These are phyloP conservation scores for Coemansia furcata DNA, from an alignment of 192 early-diverging fungal genomes.

Conservation along the genomic window DNA sequence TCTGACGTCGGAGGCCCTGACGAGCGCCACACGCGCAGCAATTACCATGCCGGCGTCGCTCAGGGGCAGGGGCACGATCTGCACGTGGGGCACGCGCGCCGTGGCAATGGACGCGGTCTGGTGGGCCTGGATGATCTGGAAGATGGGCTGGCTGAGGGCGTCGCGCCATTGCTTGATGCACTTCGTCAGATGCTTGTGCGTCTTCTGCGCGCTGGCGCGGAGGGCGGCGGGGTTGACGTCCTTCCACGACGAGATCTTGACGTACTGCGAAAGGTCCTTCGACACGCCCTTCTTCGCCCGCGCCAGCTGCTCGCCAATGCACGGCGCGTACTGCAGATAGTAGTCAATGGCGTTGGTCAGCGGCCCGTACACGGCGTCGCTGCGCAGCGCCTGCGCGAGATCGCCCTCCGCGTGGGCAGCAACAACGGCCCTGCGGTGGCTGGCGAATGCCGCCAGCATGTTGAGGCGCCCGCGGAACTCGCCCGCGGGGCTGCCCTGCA, in stretches of 20 bases:
- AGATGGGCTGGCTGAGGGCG: slow-evolving; percentile 71
- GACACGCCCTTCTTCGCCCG: slow-evolving; percentile 68
- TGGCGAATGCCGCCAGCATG: slow-evolving; percentile 61
- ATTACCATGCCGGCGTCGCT: slow-evolving; percentile 22
- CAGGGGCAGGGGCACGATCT: slow-evolving; percentile 25
- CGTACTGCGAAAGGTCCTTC: slow-evolving; percentile 89
- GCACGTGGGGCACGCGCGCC: slow-evolving; percentile 19
- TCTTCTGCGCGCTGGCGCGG: slow-evolving; percentile 83
- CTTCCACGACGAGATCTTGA: slow-evolving; percentile 96
- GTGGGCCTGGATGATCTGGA: slow-evolving; percentile 44
- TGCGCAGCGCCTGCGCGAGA: background rate
- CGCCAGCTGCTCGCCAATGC: slow-evolving; percentile 58
- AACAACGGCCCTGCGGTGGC: slow-evolving; percentile 24
- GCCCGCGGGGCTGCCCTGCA: slow-evolving; percentile 71
- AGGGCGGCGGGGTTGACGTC: slow-evolving; percentile 94
- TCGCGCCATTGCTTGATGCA: slow-evolving; percentile 84
- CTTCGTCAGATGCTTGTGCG: slow-evolving; percentile 89
- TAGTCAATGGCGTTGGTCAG: slow-evolving; percentile 71
- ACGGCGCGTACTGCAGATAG: slow-evolving; percentile 72
- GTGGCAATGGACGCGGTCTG: slow-evolving; percentile 23
- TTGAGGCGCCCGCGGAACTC: slow-evolving; percentile 77
- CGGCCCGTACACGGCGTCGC: slow-evolving; percentile 33
- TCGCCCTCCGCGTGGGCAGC: background rate
- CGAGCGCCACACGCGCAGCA: background rate
- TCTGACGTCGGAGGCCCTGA: background rate